phyloP scores from a whole-genome alignment of 164 flowering plant species.

The Cinnamomum chago region DNA sequence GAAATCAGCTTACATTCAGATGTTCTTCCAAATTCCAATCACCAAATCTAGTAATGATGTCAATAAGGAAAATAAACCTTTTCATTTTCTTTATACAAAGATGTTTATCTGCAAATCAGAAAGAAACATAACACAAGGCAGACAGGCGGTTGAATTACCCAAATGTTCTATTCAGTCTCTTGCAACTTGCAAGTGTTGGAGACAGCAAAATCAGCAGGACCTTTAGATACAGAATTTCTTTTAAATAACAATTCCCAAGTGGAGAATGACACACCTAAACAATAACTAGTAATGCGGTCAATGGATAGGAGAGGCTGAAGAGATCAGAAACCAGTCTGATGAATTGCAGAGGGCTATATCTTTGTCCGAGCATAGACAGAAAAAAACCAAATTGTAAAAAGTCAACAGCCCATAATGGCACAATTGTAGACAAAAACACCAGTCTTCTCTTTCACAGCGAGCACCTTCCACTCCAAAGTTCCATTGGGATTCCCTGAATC shows the following conservation, averaged over 20 bases:
- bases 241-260: neutral
- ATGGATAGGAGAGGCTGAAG: conserved; percentile 1
- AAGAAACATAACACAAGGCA: conserved; percentile 1
- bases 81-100: neutral
- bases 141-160: neutral
- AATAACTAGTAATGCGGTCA: conserved; percentile 1
- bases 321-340: neutral
- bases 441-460: conserved; percentile 22
- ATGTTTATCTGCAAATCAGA: conserved; percentile 3
- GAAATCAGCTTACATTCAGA: neutral
- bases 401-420: conserved; percentile 43
- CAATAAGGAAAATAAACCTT: neutral
- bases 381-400: neutral
- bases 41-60: neutral
- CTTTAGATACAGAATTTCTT: neutral
- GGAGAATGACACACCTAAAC: conserved; percentile 2
- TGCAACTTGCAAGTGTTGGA: neutral
- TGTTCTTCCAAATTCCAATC: neutral
- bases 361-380: neutral
- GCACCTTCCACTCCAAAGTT: conserved; percentile 29
- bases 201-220: conserved; percentile 3
- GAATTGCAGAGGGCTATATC: neutral
- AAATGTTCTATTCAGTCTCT: neutral
- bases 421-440: conserved; percentile 38
- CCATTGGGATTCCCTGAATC: conserved; percentile 22